Evolutionary conservation across 495 filamentous ascomycete genomes (phyloP).

Genomic region (Symbiotaphrina buchneri): DNA sequence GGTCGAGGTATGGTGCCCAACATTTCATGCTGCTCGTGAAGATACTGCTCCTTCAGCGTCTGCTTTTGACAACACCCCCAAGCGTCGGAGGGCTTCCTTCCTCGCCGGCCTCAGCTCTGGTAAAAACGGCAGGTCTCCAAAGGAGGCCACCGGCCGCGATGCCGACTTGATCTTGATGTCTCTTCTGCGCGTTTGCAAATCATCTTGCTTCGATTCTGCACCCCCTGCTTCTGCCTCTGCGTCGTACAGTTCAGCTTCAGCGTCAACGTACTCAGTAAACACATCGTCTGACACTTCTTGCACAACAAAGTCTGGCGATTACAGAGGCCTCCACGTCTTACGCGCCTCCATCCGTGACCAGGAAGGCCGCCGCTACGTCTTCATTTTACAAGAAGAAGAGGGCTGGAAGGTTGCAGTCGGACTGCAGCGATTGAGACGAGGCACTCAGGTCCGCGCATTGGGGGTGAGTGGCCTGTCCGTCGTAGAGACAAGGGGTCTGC

Average conservation of each 20-base stretch:
- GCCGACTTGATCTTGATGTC: constrained; percentile 35
- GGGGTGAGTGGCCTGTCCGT: constrained; percentile 15
- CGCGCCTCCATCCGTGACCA: constrained; percentile 66
- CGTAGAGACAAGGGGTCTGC: constrained; percentile 7
- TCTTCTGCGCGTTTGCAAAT: constrained; percentile 34
- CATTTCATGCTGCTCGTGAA: constrained; percentile 1
- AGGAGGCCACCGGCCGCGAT: constrained; percentile 36
- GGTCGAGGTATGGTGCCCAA: constrained; percentile 49
- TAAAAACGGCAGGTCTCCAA: constrained; percentile 18
- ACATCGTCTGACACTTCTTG: too few species aligned
- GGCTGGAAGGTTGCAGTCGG: constrained; percentile 84
- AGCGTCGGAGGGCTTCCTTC: too few species aligned
- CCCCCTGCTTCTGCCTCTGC: constrained; percentile 14
- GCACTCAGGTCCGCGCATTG: constrained; percentile 30
- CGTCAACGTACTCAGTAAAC: too few species aligned
- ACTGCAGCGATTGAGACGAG: constrained; percentile 47
- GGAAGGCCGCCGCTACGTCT: constrained; percentile 64
- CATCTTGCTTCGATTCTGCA: constrained; percentile 5
- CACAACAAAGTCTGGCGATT: constrained; percentile 28
- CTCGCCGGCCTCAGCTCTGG: constrained; percentile 13
- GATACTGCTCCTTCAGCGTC: constrained; percentile 2
- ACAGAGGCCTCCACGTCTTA: constrained; percentile 49
- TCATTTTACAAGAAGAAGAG: constrained; percentile 61
- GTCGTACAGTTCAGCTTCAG: too few species aligned
- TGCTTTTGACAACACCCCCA: not conserved